phyloP scores from a whole-genome alignment of 305 asterid genomes.

The Nicotiana rustica region DNA sequence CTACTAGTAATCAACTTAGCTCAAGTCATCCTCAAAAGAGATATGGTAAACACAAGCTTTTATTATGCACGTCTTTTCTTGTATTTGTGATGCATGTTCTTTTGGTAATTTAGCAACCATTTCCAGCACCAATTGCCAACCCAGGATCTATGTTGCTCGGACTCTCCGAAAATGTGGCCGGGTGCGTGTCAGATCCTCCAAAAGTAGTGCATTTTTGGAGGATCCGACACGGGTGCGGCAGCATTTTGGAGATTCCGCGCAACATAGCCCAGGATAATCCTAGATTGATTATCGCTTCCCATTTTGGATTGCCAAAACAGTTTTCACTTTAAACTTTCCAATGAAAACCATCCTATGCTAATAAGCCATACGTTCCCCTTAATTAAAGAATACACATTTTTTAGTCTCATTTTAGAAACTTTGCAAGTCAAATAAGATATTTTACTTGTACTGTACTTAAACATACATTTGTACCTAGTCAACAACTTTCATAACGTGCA shows the following conservation, averaged over 20 bases:
- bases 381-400: conserved; percentile 23
- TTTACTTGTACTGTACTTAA: conserved; percentile 4
- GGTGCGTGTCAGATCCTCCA: too few species aligned
- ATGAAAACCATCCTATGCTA: conserved; percentile 18
- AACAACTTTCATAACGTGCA: background rate
- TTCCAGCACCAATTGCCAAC: conserved; percentile 17
- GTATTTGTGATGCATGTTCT: conserved; percentile 2
- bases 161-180: too few species aligned
- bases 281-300: conserved; percentile 14
- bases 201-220: too few species aligned
- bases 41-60: conserved; percentile 16
- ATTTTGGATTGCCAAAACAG: conserved; percentile 16
- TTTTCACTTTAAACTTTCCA: conserved; percentile 23
- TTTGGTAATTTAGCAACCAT: background rate
- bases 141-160: background rate
- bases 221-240: too few species aligned
- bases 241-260: too few species aligned
- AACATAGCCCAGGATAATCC: background rate
- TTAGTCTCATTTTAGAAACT: conserved; percentile 3
- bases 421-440: conserved; percentile 17
- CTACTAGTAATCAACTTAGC: conserved; percentile 18
- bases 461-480: conserved; percentile 9
- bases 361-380: background rate
- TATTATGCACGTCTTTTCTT: background rate
- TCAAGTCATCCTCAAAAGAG: conserved; percentile 22